phyloP scores from a whole-genome alignment of 2,329 filamentous ascomycete genomes.

The Chrysosphaeria jannelii region DNA sequence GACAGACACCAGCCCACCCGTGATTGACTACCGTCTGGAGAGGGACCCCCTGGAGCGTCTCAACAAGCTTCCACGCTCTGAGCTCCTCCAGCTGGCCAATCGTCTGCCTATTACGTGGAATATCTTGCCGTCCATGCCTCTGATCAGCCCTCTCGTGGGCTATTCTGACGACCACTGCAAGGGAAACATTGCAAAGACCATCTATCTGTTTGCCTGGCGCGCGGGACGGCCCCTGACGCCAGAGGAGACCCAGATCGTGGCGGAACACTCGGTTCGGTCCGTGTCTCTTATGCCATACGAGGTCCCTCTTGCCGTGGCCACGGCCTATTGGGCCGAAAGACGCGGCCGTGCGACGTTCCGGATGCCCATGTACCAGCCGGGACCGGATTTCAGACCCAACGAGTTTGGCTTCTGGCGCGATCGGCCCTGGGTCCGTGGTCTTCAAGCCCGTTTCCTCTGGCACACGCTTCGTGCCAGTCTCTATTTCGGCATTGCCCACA shows the following conservation, averaged over 20 bases:
- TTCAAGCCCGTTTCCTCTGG: slow-evolving; percentile 3
- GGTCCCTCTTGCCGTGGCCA: slow-evolving; percentile 2
- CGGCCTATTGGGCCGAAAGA: slow-evolving; percentile 1
- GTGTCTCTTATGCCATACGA: slow-evolving; percentile 2
- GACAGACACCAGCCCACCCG: no score
- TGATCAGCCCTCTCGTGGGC: no score
- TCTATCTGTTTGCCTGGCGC: no score
- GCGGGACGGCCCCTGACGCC: slow-evolving; percentile 3
- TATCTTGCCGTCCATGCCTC: no score
- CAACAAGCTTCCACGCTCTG: no score
- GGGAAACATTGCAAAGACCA: no score
- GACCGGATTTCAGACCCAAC: slow-evolving; percentile 2
- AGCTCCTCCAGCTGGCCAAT: no score
- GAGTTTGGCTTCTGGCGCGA: slow-evolving; percentile 2
- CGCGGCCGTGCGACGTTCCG: slow-evolving; percentile 4
- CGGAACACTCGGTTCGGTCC: slow-evolving; percentile 3
- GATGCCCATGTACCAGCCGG: slow-evolving; percentile 4
- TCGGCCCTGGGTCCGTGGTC: slow-evolving; percentile 1
- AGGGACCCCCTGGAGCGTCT: no score
- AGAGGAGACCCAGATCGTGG: slow-evolving; percentile 4
- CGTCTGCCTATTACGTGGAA: slow-evolving; percentile 3
- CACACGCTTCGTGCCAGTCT: slow-evolving; percentile 3
- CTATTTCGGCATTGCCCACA: slow-evolving; percentile 3
- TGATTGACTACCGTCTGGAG: no score
- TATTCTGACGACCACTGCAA: no score